Conservation (phyloP, 192 early-diverging fungal genomes). For the Coemansia sp. region DNA sequence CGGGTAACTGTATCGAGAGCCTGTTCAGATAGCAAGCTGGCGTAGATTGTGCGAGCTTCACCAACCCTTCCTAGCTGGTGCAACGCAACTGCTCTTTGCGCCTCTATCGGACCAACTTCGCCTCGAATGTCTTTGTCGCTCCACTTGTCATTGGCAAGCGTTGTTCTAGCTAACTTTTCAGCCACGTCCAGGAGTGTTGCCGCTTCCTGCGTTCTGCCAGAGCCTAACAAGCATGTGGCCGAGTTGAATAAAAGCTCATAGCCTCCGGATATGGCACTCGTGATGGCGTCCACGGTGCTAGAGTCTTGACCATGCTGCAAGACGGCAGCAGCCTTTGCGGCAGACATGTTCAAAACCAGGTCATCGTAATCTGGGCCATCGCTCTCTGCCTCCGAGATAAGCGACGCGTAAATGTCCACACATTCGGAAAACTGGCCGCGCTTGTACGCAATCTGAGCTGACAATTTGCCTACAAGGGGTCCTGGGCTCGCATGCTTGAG, state of each 20-base stretch:
- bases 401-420: conserved; percentile 23
- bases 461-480: conserved; percentile 11
- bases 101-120: conserved; percentile 40
- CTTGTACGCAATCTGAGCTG: conserved; percentile 52
- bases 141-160: conserved; percentile 26
- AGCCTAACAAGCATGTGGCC: conserved; percentile 33
- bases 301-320: conserved; percentile 13
- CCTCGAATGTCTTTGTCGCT: conserved; percentile 25
- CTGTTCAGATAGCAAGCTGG: conserved; percentile 6
- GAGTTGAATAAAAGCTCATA: conserved; percentile 47
- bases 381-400: conserved; percentile 14
- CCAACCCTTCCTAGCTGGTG: conserved; percentile 15
- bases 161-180: conserved; percentile 10
- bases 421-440: conserved; percentile 34
- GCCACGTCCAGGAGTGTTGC: conserved; percentile 19
- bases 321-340: conserved; percentile 34
- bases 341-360: conserved; percentile 34
- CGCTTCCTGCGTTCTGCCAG: conserved; percentile 22
- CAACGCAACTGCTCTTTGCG: conserved; percentile 36
- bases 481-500: conserved; percentile 19
- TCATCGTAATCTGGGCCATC: conserved; percentile 24
- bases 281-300: background rate
- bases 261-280: background rate
- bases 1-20: conserved; percentile 20
- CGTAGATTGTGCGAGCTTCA: conserved; percentile 22